Conservation (phyloP, 2,329 filamentous ascomycete genomes). For the Ophiocordyceps camponoti-rufipedis region DNA sequence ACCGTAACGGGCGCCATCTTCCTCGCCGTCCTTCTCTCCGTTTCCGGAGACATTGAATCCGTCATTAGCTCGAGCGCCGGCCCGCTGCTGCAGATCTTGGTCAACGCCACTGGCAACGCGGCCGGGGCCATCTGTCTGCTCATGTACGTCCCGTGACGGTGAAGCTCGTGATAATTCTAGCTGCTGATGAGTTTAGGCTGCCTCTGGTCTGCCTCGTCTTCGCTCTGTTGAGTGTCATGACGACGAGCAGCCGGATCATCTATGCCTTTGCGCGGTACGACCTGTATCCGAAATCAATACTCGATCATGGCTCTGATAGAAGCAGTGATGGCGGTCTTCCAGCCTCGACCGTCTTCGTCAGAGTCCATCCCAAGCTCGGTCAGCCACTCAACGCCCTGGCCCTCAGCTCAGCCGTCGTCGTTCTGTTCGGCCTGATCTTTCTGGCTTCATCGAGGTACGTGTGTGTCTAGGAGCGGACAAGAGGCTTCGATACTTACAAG, state of each 20-base stretch:
- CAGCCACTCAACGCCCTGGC: slow-evolving; percentile 50
- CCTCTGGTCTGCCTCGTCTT: slow-evolving; percentile 46
- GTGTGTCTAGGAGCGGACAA: background rate
- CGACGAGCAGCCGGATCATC: slow-evolving; percentile 45
- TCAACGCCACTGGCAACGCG: slow-evolving; percentile 40
- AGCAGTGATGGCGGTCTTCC: slow-evolving; percentile 45
- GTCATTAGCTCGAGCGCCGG: slow-evolving; percentile 37
- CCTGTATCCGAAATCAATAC: no score
- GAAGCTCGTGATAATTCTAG: background rate
- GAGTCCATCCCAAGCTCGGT: slow-evolving; percentile 39
- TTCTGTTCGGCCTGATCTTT: slow-evolving; percentile 53
- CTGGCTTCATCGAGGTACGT: slow-evolving; percentile 33
- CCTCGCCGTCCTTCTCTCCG: slow-evolving; percentile 44
- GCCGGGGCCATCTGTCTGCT: slow-evolving; percentile 44
- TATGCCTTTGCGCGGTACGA: slow-evolving; percentile 37
- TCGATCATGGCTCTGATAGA: background rate
- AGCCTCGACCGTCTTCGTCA: slow-evolving; percentile 37
- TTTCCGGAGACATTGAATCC: slow-evolving; percentile 34
- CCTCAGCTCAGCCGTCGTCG: slow-evolving; percentile 39
- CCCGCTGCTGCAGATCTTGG: slow-evolving; percentile 43
- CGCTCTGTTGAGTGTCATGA: slow-evolving; percentile 45
- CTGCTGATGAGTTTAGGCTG: slow-evolving; percentile 10
- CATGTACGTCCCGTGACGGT: slow-evolving; percentile 23
- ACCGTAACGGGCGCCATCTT: slow-evolving; percentile 45
- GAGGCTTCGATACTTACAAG: no score